Conservation (phyloP, 1,139 yeast genomes). For the Schwanniomyces etchellsii region DNA sequence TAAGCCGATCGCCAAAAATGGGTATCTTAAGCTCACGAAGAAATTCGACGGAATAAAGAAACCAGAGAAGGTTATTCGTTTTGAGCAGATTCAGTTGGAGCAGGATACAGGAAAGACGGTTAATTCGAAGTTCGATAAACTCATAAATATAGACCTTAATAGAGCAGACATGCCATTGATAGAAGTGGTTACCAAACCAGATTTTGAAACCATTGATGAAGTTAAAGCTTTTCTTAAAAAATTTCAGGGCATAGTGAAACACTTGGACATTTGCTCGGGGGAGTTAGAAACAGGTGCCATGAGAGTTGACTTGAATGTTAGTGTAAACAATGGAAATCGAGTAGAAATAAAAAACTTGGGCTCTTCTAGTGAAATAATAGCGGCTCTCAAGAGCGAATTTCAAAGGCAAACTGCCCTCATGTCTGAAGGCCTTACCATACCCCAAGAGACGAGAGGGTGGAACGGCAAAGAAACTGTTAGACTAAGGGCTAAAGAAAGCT, state of each 20-base stretch:
- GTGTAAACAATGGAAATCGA: constrained; percentile 64
- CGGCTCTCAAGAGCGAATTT: constrained; percentile 75
- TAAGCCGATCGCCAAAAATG: constrained; percentile 71
- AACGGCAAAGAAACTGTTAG: constrained; percentile 64
- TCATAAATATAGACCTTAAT: constrained; percentile 66
- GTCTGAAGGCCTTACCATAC: constrained; percentile 26
- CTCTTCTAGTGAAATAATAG: constrained; percentile 72
- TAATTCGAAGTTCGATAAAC: constrained; percentile 41
- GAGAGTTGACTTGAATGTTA: constrained; percentile 89
- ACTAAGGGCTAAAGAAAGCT: constrained; percentile 71
- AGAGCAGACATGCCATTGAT: constrained; percentile 82
- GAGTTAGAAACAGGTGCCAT: constrained; percentile 93
- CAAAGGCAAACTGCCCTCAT: constrained; percentile 53
- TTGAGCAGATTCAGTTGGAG: constrained; percentile 80
- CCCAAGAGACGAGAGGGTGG: constrained; percentile 89
- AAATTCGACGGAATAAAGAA: constrained; percentile 50
- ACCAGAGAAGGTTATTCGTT: constrained; percentile 36
- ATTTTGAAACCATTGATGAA: constrained; percentile 61
- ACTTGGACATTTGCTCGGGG: constrained; percentile 74
- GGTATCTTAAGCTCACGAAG: constrained; percentile 43
- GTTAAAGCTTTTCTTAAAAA: constrained; percentile 78
- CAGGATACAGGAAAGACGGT: constrained; percentile 90
- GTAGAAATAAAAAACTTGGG: constrained; percentile 89
- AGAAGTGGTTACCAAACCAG: constrained; percentile 90
- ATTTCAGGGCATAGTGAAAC: constrained; percentile 65